phyloP scores from a whole-genome alignment of 2,329 filamentous ascomycete species.

The Phaeosphaeria sp. region DNA sequence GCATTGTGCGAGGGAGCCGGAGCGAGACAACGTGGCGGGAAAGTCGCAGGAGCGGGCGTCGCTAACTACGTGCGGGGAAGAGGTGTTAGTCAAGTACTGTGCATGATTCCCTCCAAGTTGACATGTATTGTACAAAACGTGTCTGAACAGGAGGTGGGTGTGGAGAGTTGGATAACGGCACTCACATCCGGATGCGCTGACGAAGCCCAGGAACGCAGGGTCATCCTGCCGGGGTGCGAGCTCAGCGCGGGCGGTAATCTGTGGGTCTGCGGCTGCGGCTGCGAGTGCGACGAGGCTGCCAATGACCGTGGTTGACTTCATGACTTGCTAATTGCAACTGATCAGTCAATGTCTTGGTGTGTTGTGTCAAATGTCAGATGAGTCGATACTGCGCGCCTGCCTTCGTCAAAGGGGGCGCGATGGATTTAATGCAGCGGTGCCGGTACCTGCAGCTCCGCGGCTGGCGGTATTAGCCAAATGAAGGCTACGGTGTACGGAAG shows the following conservation, averaged over 20 bases:
- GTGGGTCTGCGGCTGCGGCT: conserved; percentile 20
- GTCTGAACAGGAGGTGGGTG: too few species aligned
- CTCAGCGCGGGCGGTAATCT: conserved; percentile 26
- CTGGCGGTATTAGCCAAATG: conserved; percentile 6
- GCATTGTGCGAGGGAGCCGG: conserved; percentile 30
- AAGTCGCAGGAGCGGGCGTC: conserved; percentile 30
- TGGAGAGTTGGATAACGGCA: background rate
- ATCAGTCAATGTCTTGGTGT: too few species aligned
- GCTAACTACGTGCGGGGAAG: conserved; percentile 15
- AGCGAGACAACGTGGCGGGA: conserved; percentile 27
- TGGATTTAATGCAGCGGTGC: background rate
- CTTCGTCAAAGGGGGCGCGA: background rate
- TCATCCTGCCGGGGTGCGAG: conserved; percentile 26
- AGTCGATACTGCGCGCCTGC: background rate
- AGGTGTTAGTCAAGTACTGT: too few species aligned
- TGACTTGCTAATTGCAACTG: background rate
- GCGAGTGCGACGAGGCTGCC: conserved; percentile 14
- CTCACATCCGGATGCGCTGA: conserved; percentile 26
- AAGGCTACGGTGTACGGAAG: too few species aligned
- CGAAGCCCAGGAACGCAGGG: conserved; percentile 28
- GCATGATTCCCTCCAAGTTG: too few species aligned
- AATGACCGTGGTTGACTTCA: conserved; percentile 15
- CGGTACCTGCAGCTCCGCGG: conserved; percentile 11
- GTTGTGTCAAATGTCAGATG: background rate
- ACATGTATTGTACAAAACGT: too few species aligned